Percentiles rank a stretch among this genome's conserved stretches.
Conservation (phyloP, 306 rosid species). For the Astragalus membranaceus region DNA sequence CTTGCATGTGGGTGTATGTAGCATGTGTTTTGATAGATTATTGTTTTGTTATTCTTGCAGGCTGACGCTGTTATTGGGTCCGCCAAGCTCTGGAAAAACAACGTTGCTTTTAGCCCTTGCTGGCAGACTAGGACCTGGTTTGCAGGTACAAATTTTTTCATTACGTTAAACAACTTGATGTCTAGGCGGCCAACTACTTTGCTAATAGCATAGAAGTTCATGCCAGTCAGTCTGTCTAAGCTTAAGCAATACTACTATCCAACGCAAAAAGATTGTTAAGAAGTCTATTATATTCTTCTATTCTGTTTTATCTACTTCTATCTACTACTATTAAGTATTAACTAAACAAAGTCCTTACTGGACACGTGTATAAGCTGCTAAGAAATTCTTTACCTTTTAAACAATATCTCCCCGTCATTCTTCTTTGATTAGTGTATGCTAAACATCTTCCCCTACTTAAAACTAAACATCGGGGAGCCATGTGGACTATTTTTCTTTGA, state of each 20-base stretch:
- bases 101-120: slow-evolving; percentile 90
- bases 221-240: neutral
- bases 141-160: slow-evolving; percentile 57
- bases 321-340: too few species aligned
- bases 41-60: slow-evolving; percentile 36
- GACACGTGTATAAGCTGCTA: too few species aligned
- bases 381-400: too few species aligned
- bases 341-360: too few species aligned
- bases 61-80: slow-evolving; percentile 83
- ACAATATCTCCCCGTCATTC: too few species aligned
- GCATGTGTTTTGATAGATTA: neutral
- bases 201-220: neutral
- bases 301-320: too few species aligned
- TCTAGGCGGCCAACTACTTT: neutral
- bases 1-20: neutral
- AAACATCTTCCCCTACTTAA: too few species aligned
- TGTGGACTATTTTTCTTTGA: too few species aligned
- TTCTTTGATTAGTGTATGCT: too few species aligned
- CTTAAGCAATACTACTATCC: neutral
- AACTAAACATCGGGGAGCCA: too few species aligned
- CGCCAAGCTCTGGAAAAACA: slow-evolving; percentile 97
- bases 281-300: neutral
- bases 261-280: neutral
- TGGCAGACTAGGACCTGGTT: slow-evolving; percentile 77
- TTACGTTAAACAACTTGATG: neutral